Evolutionary conservation across 2,329 filamentous ascomycete genomes (phyloP).

Genomic region (Meredithiella fracta): DNA sequence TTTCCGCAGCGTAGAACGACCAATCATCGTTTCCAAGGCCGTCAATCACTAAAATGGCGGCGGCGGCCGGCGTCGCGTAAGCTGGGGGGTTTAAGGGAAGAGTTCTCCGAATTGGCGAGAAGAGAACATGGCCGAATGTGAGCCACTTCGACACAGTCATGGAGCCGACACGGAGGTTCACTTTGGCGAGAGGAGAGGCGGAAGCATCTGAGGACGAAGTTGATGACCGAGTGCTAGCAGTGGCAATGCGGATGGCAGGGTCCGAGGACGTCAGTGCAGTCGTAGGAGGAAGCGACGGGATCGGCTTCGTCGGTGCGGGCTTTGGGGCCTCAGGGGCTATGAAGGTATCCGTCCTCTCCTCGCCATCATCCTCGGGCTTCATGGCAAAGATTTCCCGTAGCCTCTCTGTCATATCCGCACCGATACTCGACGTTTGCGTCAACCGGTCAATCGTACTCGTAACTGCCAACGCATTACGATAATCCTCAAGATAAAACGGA

Average conservation of each 20-base stretch:
- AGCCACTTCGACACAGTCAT: constrained; percentile 82
- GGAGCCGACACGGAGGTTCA: constrained; percentile 62
- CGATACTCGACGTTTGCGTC: constrained; percentile 39
- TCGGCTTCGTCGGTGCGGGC: not conserved
- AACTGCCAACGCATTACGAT: constrained; percentile 25
- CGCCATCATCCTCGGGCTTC: constrained; percentile 19
- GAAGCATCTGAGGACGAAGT: constrained; percentile 32
- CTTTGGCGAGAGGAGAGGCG: constrained; percentile 48
- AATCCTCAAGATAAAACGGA: constrained; percentile 39
- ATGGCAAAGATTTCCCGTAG: constrained; percentile 31
- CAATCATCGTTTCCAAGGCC: constrained; percentile 77
- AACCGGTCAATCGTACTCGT: constrained; percentile 25
- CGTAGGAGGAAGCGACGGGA: not conserved
- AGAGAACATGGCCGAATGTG: constrained; percentile 67
- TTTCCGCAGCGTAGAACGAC: constrained; percentile 73
- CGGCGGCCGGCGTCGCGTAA: not conserved
- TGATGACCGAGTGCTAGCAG: constrained; percentile 1
- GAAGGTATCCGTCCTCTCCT: no score
- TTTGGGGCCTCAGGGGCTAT: not conserved
- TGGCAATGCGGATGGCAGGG: constrained; percentile 1
- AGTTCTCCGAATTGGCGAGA: constrained; percentile 50
- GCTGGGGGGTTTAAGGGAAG: not conserved
- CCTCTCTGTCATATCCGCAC: constrained; percentile 37
- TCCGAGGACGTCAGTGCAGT: not conserved
- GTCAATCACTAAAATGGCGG: constrained; percentile 54